Base-by-base conservation (phyloP, 345 rosid species). In the Camelina sativa region DNA sequence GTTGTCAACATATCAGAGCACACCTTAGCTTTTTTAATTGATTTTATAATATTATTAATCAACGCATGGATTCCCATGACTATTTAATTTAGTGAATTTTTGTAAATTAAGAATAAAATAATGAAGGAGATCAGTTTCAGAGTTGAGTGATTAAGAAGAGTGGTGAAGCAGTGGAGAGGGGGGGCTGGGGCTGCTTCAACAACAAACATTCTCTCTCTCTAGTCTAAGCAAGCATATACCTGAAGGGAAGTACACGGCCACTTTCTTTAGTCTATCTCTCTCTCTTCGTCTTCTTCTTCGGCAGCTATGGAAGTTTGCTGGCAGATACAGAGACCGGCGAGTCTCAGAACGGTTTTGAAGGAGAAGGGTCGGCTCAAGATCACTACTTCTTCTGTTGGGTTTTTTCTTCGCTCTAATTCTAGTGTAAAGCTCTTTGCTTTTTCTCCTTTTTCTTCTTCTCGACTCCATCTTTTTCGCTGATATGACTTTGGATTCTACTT, bases 221-320 rank as follows among this genome's bases (percentile, higher is more conserved):
- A 3, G 37, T 40, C 35, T 10, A 6, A 10, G 25, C 15, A 28
- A 46, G 8, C 30, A 74, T 38, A 67, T 61, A 76, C 64, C 56
- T 70, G 30, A 34, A 7, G 1, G 2, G 5, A 68, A 63, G 44
- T 57, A 35, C 19, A 46, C 30, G 50, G 38, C 40, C 65, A 56
- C 11, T 76, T 46, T 56, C 32, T 25, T 2, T 30, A 38, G 34
- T 67, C 56, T 51, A 3, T 69, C 11, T 58, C 22, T 30, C 55
- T 35, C 55, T 38, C 34, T 43, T 28, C 20, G 4, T 37, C 30
- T 47, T 66, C 16, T 47, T 66, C 16, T 41, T 10, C 16, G 65
- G 65, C 19, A 65, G 81, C 76, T 74, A 93, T 91, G 95, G 97
- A 89, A 71, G 80, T 84, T 76, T 80, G 79, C 68, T 84, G 86